Conservation (phyloP, 306 rosid species). For the Corylus avellana region DNA sequence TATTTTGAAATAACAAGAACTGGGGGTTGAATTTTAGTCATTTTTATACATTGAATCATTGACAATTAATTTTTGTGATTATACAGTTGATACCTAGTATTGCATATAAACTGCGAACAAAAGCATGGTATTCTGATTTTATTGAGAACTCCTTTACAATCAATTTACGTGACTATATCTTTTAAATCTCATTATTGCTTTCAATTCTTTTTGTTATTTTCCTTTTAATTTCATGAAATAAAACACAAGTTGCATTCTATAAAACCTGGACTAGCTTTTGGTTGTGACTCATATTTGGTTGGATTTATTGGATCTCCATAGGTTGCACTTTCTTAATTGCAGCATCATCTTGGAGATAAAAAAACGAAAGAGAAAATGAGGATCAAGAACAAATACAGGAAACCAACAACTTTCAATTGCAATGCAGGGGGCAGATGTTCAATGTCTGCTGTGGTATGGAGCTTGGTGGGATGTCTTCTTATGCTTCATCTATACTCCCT, state of each 20-base stretch:
- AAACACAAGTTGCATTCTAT: slow-evolving; percentile 1
- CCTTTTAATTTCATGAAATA: neutral
- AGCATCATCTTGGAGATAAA: slow-evolving; percentile 66
- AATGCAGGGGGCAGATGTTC: slow-evolving; percentile 81
- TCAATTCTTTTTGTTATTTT: neutral
- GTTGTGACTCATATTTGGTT: slow-evolving; percentile 42
- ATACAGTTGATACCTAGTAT: neutral
- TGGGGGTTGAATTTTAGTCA: neutral
- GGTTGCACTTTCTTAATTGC: slow-evolving; percentile 73
- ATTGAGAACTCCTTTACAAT: neutral
- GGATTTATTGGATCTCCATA: slow-evolving; percentile 53
- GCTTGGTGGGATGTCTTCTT: slow-evolving; percentile 80
- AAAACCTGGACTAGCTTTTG: slow-evolving; percentile 4
- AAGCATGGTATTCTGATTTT: neutral
- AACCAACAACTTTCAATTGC: slow-evolving; percentile 71
- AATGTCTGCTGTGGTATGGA: slow-evolving; percentile 50
- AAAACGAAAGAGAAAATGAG: slow-evolving; percentile 70
- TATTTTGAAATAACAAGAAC: slow-evolving; percentile 13
- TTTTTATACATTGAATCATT: slow-evolving; percentile 4
- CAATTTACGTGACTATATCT: neutral
- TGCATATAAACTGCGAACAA: neutral
- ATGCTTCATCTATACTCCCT: slow-evolving; percentile 59
- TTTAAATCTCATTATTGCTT: neutral
- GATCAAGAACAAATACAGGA: slow-evolving; percentile 83
- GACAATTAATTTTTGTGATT: slow-evolving; percentile 1